Evolutionary conservation across 2,329 filamentous ascomycete genomes (phyloP).

Genomic region (Exserohilum turcica): DNA sequence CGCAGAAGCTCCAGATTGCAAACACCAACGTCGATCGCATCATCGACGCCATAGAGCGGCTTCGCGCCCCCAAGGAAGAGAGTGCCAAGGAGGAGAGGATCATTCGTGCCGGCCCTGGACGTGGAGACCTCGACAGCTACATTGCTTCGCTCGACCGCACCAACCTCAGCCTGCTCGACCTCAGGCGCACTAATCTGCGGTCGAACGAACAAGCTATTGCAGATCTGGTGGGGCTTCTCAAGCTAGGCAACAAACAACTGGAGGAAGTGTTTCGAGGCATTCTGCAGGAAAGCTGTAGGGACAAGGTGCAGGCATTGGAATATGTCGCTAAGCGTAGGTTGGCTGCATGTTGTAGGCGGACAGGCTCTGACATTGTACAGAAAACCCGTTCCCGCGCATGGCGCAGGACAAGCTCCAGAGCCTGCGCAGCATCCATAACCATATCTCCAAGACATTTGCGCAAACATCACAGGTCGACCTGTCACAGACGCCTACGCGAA

Average conservation of each 20-base stretch:
- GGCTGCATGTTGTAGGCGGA: not conserved
- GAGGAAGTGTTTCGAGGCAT: slow-evolving; percentile 83
- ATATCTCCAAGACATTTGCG: slow-evolving; percentile 67
- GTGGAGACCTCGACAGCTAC: slow-evolving; percentile 81
- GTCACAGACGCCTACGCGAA: slow-evolving; percentile 71
- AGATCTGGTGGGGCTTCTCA: slow-evolving; percentile 78
- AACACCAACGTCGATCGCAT: slow-evolving; percentile 88
- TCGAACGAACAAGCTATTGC: slow-evolving; percentile 88
- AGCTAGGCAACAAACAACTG: slow-evolving; percentile 78
- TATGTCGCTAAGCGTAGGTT: slow-evolving; percentile 83
- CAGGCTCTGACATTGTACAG: slow-evolving; percentile 42
- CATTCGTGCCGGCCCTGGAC: slow-evolving; percentile 69
- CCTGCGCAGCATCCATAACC: slow-evolving; percentile 77
- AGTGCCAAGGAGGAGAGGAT: slow-evolving; percentile 91
- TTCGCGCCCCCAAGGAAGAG: slow-evolving; percentile 89
- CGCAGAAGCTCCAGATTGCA: slow-evolving; percentile 83
- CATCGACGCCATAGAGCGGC: slow-evolving; percentile 81
- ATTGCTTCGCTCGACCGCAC: slow-evolving; percentile 88
- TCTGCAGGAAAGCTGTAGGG: slow-evolving; percentile 75
- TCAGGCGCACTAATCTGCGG: slow-evolving; percentile 87
- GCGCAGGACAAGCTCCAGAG: slow-evolving; percentile 76
- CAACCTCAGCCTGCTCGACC: slow-evolving; percentile 79
- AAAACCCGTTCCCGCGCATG: slow-evolving; percentile 78
- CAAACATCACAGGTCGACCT: slow-evolving; percentile 52
- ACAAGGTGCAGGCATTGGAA: slow-evolving; percentile 81